Percentiles rank a stretch among this genome's conserved stretches.
Conservation (phyloP, 768 basidiomycete species). For the Naganishia vishniacii region DNA sequence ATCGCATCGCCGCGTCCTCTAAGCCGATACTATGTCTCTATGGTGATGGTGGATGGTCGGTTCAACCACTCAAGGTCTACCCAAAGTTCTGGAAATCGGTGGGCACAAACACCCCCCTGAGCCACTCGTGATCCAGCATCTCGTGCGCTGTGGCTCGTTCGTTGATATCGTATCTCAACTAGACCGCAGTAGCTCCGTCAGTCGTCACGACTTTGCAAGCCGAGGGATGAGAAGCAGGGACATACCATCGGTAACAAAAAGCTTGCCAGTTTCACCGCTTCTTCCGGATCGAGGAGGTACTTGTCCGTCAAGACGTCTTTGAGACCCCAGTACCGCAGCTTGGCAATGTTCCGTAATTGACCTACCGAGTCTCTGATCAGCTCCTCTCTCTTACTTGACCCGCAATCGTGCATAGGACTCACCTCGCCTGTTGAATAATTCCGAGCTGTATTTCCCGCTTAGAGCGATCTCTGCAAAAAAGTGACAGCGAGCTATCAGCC, state of each 20-base stretch:
- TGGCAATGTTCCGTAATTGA: constrained; percentile 75
- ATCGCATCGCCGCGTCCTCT: neutral
- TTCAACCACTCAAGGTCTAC: neutral
- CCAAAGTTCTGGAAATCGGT: constrained; percentile 67
- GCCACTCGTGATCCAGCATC: constrained; percentile 77
- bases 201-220: neutral
- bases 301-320: constrained; percentile 85
- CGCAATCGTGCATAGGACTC: constrained; percentile 32
- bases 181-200: constrained; percentile 59
- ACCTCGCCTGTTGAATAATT: constrained; percentile 97
- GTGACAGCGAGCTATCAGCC: too few relatives aligned
- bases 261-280: constrained; percentile 67
- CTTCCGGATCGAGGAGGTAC: constrained; percentile 79
- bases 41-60: neutral
- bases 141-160: constrained; percentile 83
- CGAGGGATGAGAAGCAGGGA: neutral
- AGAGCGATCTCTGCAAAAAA: constrained; percentile 57
- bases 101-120: constrained; percentile 76
- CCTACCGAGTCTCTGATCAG: neutral
- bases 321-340: constrained; percentile 76
- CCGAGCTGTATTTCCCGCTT: constrained; percentile 83
- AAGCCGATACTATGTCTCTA: constrained; percentile 11
- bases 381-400: neutral
- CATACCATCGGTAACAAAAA: constrained; percentile 71
- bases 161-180: constrained; percentile 84